Evolutionary conservation across 352 stramenopile species (phyloP).

Genomic region (Globisporangium paroecandrum): DNA sequence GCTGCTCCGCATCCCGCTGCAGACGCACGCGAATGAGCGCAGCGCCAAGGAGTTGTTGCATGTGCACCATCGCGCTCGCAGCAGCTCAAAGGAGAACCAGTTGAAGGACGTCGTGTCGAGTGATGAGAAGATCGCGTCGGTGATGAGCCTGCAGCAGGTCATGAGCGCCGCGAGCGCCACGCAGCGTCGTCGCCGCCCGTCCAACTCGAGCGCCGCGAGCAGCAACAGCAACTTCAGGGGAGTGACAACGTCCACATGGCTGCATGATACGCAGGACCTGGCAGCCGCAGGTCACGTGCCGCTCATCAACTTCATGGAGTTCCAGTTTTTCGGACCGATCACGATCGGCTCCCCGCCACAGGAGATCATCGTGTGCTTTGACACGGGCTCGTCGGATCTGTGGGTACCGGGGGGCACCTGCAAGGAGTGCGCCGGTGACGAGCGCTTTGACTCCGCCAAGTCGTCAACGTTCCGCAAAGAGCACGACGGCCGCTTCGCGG

Average conservation of each 20-base stretch:
- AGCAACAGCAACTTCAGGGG: background rate
- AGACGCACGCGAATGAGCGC: constrained; percentile 19
- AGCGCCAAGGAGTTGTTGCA: constrained; percentile 33
- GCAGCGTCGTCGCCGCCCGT: background rate
- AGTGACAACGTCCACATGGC: constrained; percentile 3
- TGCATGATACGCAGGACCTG: constrained; percentile 32
- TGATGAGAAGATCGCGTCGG: background rate
- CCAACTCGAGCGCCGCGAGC: background rate
- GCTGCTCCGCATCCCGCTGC: constrained; percentile 45
- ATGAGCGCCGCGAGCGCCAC: background rate
- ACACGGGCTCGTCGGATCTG: constrained; percentile 78
- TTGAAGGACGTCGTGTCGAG: constrained; percentile 5
- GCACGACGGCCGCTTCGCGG: constrained; percentile 45
- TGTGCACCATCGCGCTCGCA: constrained; percentile 24
- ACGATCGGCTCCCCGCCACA: constrained; percentile 62
- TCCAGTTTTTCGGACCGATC: constrained; percentile 78
- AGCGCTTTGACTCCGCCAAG: constrained; percentile 44
- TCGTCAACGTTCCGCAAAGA: constrained; percentile 47
- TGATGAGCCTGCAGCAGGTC: constrained; percentile 5
- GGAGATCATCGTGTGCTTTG: constrained; percentile 73
- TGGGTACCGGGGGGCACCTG: constrained; percentile 66
- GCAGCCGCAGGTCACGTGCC: constrained; percentile 39
- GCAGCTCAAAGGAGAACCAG: background rate
- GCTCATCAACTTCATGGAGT: constrained; percentile 81
- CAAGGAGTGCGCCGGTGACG: constrained; percentile 46